Percentiles rank a stretch among this genome's conserved stretches.
phyloP scores from a whole-genome alignment of 257 asterid genomes.

The Solanum infundibuliforme region DNA sequence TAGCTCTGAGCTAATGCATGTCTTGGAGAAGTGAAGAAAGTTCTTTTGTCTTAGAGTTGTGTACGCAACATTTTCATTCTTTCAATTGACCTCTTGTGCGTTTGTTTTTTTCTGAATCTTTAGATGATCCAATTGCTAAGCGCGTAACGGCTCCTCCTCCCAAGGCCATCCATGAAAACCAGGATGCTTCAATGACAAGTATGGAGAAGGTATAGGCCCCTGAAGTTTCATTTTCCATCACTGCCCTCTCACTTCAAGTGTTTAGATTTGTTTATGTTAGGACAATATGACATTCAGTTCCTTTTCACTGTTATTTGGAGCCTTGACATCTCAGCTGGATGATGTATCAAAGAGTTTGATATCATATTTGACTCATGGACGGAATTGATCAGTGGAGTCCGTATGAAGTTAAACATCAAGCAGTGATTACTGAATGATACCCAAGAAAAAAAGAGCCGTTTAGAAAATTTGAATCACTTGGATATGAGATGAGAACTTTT shows the following conservation, averaged over 20 bases:
- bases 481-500: not conserved
- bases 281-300: not conserved
- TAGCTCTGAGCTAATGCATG: not conserved
- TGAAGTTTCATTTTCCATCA: constrained; percentile 1
- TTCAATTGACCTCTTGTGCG: not conserved
- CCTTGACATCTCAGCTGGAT: not conserved
- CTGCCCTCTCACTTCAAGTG: not conserved
- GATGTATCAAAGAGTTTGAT: not conserved
- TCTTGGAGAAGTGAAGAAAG: not conserved
- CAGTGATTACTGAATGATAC: not conserved
- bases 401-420: not conserved
- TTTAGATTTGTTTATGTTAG: not conserved
- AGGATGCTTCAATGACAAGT: constrained; percentile 27
- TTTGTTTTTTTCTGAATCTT: constrained; percentile 4
- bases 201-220: constrained; percentile 15
- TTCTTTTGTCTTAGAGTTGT: not conserved
- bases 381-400: not conserved
- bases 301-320: not conserved
- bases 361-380: not conserved
- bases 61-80: not conserved
- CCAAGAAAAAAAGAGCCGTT: not conserved
- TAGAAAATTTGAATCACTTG: not conserved
- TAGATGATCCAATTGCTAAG: constrained; percentile 89
- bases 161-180: constrained; percentile 29
- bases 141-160: constrained; percentile 29